Percentiles rank a stretch among this genome's conserved stretches.
Evolutionary conservation across 1,284 basidiomycete genomes (phyloP).

Genomic region (Marasmius oreades): DNA sequence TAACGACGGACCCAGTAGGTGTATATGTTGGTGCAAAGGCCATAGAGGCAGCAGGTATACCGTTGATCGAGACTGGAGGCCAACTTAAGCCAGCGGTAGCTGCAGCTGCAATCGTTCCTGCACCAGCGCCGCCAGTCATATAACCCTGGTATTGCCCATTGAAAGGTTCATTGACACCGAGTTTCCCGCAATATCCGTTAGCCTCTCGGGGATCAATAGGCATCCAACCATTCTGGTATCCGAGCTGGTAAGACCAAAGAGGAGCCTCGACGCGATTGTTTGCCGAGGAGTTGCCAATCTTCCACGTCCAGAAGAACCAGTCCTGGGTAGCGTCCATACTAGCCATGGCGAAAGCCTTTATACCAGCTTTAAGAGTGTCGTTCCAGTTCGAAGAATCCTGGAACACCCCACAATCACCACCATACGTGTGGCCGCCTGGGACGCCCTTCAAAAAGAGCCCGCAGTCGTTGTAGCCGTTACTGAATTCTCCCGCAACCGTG

Average conservation of each 20-base stretch:
- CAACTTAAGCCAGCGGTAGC: constrained; percentile 48
- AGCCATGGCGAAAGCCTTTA: constrained; percentile 53
- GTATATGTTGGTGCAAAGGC: constrained; percentile 65
- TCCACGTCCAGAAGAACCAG: constrained; percentile 73
- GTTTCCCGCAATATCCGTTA: constrained; percentile 59
- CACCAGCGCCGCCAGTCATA: constrained; percentile 77
- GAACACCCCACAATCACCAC: constrained; percentile 55
- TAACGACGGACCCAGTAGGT: constrained; percentile 55
- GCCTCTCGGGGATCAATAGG: constrained; percentile 73
- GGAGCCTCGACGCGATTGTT: constrained; percentile 58
- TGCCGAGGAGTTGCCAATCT: constrained; percentile 69
- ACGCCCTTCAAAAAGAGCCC: constrained; percentile 68
- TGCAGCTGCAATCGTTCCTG: constrained; percentile 53
- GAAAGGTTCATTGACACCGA: constrained; percentile 49
- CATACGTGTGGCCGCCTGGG: constrained; percentile 40
- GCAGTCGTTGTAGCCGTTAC: constrained; percentile 61
- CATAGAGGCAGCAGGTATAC: constrained; percentile 38
- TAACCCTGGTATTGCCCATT: constrained; percentile 59
- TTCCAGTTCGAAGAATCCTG: constrained; percentile 62
- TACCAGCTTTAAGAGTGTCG: constrained; percentile 49
- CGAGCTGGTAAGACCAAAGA: constrained; percentile 82
- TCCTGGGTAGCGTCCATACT: constrained; percentile 56
- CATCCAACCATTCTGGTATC: constrained; percentile 77
- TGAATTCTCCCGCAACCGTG: constrained; percentile 70
- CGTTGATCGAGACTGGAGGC: constrained; percentile 54